A percentile compares a stretch with the other conserved stretches of the same genome.
Evolutionary conservation across 2,329 filamentous ascomycete genomes (phyloP).

Genomic region (Aspergillus oerlinghausenensis): DNA sequence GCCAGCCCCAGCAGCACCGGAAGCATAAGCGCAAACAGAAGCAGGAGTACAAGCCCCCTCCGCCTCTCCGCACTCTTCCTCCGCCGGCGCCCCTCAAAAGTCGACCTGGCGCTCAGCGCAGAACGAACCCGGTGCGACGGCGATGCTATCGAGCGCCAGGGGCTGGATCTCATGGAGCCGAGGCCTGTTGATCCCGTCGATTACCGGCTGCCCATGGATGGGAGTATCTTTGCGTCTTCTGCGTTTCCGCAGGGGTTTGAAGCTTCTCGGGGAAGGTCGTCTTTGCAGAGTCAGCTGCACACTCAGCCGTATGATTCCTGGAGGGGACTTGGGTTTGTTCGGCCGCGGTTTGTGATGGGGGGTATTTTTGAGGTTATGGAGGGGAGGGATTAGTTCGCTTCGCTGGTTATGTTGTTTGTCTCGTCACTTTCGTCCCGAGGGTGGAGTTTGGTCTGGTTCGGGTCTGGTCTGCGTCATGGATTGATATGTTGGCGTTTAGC

Average conservation of each 20-base stretch:
- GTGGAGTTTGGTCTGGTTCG: background rate
- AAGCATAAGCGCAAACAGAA: conserved; percentile 15
- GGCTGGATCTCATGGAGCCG: conserved; percentile 43
- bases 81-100: conserved; percentile 39
- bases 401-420: conserved; percentile 4
- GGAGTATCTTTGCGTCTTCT: conserved; percentile 11
- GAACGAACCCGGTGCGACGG: conserved; percentile 37
- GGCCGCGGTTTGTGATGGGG: conserved; percentile 41
- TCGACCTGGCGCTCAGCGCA: conserved; percentile 41
- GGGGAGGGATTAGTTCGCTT: conserved; percentile 26
- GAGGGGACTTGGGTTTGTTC: conserved; percentile 7
- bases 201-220: conserved; percentile 20
- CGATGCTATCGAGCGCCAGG: conserved; percentile 37
- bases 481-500: no score
- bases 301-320: background rate
- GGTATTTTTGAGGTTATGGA: conserved; percentile 48
- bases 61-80: conserved; percentile 28
- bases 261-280: background rate
- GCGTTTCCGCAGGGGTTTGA: no score
- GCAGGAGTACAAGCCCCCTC: conserved; percentile 27
- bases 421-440: background rate
- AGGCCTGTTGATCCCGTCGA: conserved; percentile 36
- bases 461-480: background rate
- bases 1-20: conserved; percentile 6
- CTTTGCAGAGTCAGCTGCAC: conserved; percentile 4